Conservation (phyloP, 139 green algal species). For the Closterium sp. region DNA sequence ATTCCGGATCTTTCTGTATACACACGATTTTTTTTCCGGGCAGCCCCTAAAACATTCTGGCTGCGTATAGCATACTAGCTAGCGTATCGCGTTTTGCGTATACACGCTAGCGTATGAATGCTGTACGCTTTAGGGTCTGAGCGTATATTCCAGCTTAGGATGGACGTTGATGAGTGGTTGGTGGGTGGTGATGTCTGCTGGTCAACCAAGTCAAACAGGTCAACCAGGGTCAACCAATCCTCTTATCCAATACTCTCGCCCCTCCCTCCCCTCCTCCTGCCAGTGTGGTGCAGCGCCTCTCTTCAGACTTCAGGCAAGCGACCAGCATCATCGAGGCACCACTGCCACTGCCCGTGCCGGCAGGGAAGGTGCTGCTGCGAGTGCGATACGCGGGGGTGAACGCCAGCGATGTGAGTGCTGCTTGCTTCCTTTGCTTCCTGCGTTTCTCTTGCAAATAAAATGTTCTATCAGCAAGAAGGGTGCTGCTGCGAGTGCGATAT, state of each 20-base stretch:
- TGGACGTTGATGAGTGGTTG: not conserved
- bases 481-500: slow-evolving; percentile 12
- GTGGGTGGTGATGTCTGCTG: not conserved
- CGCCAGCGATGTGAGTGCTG: slow-evolving; percentile 36
- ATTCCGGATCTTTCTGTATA: no score
- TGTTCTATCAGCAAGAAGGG: not conserved
- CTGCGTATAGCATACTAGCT: no score
- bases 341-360: not conserved
- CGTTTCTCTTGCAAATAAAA: not conserved
- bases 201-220: no score
- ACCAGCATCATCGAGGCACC: slow-evolving; percentile 8
- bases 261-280: no score
- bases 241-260: no score
- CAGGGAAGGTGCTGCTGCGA: slow-evolving; percentile 17
- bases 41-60: no score
- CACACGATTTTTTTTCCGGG: no score
- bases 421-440: not conserved
- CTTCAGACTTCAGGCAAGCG: slow-evolving; percentile 20
- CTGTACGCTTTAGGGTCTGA: no score
- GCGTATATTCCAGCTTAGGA: no score
- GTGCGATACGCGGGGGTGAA: slow-evolving; percentile 31
- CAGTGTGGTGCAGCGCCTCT: slow-evolving; percentile 28
- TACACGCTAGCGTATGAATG: no score
- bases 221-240: no score
- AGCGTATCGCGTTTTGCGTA: no score